Evolutionary conservation across 2,329 filamentous ascomycete species (phyloP).

Genomic region (Pseudogymnoascus sp.): DNA sequence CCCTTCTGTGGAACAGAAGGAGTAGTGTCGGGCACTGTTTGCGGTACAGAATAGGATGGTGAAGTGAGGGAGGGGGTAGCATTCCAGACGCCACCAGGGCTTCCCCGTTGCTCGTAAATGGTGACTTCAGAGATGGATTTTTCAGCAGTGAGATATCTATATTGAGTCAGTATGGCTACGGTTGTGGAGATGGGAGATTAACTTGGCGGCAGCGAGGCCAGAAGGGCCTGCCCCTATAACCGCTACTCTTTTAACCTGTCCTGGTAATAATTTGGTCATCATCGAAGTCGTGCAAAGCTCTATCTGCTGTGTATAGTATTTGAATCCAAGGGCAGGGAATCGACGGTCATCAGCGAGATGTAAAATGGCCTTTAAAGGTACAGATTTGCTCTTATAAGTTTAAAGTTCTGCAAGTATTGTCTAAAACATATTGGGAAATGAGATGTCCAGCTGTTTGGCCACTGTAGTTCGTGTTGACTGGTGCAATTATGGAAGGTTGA

Average conservation of each 20-base stretch:
- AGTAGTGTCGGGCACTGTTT: slow-evolving; percentile 55
- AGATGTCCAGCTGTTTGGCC: too few relatives aligned
- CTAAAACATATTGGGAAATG: too few relatives aligned
- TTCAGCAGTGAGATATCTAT: slow-evolving; percentile 59
- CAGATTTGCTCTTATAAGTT: too few relatives aligned
- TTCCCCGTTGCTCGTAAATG: slow-evolving; percentile 72
- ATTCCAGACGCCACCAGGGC: slow-evolving; percentile 80
- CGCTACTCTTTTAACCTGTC: slow-evolving; percentile 52
- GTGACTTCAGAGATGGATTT: slow-evolving; percentile 61
- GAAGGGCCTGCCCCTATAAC: slow-evolving; percentile 77
- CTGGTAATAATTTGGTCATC: not conserved
- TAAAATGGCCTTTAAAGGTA: too few relatives aligned
- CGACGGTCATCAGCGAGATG: too few relatives aligned
- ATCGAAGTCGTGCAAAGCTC: not conserved
- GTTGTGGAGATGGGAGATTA: not conserved
- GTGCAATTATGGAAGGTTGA: not conserved
- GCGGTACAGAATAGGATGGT: slow-evolving; percentile 31
- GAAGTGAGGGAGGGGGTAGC: slow-evolving; percentile 47
- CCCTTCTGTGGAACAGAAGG: slow-evolving; percentile 55
- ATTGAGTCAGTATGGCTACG: not conserved
- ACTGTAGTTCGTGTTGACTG: too few relatives aligned
- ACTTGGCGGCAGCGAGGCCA: slow-evolving; percentile 69
- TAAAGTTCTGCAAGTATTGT: too few relatives aligned
- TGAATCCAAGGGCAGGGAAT: not conserved
- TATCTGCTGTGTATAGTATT: not conserved